Base-by-base conservation (phyloP, 257 asterid species). In the Solanum bukasovii region DNA sequence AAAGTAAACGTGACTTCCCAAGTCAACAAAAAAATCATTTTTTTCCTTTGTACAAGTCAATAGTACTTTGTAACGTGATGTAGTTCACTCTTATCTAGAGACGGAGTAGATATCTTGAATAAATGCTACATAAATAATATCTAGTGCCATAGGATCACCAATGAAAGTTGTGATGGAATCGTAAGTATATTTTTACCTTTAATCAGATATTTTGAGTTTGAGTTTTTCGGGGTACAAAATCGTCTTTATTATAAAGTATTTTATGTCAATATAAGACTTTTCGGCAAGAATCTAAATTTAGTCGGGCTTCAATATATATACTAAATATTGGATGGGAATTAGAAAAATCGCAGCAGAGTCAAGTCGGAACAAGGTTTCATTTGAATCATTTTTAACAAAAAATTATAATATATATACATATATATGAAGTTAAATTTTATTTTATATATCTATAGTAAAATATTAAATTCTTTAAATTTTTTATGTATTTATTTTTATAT, bases 181-280 rank as follows among this genome's bases (percentile, higher is more conserved):
- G 27, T 59, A 59, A 59, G 2, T 21, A 59, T 1, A 7, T 59
- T 7, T 59, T 59, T 0, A 59, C 4, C 0, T 21, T 59, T 8
- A 59, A 59, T 21, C 0, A 59, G 1, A 59, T 20, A 21, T 59
- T 21, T 59, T 0, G 5, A 21, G 2, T 59, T 59, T 7, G 5
- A 59, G 0, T 7, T 21, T 1, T 1, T 21, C 0, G 4, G 11
- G 25, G 1, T 59, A 21, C 1, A 6, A 20, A 59, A 59, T 21
- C 0, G 0, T 21, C 1, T 59, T 7, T 21, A 20, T 21, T 59
- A 21, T 0, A 16, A 6, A 20, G 12, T 21, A 0, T 21, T 59
- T 21, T 59, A 59, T 0, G 5, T 21, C 2, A 59, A 59, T 59
- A 1, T 59, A 21, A 7, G 2, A 59, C 2, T 59, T 59, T 59